Base-by-base conservation (phyloP, 441 rosid species). In the Jatropha multifida region DNA sequence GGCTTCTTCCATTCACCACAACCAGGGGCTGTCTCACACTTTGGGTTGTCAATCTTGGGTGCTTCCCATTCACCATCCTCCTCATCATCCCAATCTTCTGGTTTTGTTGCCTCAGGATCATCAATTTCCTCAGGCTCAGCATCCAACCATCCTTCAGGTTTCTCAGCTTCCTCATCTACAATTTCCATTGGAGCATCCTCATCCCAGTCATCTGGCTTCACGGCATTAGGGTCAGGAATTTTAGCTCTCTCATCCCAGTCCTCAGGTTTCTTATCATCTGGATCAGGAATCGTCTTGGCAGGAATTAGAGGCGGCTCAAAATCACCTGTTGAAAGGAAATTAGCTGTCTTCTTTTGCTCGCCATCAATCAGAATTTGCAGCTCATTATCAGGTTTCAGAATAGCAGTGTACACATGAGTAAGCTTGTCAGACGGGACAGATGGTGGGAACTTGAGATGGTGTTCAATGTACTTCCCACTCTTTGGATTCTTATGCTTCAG, bases 31-130 rank as follows among this genome's bases (percentile, higher is more conserved):
- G 81, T n/a, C 77, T 86, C 93, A 82, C 99, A 95, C 73, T 88
- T 92, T 42, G 98, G 96, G 84, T 95, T 95, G 69, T 89, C 96
- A 73, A 90, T 79, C 86, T 92, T 93, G 7, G 97, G 98, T 13
- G 97, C 94, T 74, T 95, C 99, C 94, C 94, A 95, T 79, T 88
- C 92, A 79, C 99, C 99, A 82, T 95, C 99, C 83, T 95, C 99
- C 79, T 95, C 99, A 1, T 95, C 99, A 81, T 93, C 97, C 99
- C 99, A 93, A 81, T 95, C 99, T 77, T 95, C 98, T 9, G 99
- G 98, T 78, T 95, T 95, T 68, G 92, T 74, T 11, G 99, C 99
- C 20, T 93, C 97, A 2, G 99, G 97, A 80, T 95, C 99, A 58
- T 95, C 96, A 8, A 95, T 80, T 83, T 93, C 99, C 85, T 95